Conservation (phyloP, 176 grass and related monocot species). For the Dendrocalamus sinicus region DNA sequence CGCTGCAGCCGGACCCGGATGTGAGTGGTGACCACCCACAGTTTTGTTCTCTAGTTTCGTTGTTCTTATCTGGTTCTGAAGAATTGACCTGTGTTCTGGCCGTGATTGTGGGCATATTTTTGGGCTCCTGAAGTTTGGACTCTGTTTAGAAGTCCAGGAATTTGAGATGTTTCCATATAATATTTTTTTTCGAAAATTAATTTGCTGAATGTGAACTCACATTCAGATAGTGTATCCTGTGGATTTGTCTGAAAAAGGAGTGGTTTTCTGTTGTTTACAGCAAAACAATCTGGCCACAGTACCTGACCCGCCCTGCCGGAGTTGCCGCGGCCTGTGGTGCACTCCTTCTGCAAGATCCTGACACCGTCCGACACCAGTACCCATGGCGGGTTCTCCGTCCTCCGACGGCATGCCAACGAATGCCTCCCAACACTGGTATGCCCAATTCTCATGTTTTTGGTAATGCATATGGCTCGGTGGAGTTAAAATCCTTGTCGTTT, state of each 20-base stretch:
- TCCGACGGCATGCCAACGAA: slow-evolving; percentile 86
- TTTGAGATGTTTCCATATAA: not conserved
- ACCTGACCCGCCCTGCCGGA: slow-evolving; percentile 56
- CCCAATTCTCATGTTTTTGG: slow-evolving; percentile 27
- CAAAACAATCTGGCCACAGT: slow-evolving; percentile 54
- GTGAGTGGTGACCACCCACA: slow-evolving; percentile 54
- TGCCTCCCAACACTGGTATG: slow-evolving; percentile 88
- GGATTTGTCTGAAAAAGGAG: slow-evolving; percentile 19
- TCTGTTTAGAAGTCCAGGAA: slow-evolving; percentile 21
- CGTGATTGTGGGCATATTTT: not conserved
- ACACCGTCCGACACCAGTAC: slow-evolving; percentile 98
- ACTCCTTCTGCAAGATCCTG: slow-evolving; percentile 98
- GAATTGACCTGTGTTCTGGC: not conserved
- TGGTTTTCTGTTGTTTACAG: slow-evolving; percentile 40
- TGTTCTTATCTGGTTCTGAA: not conserved
- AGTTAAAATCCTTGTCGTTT: slow-evolving; percentile 8
- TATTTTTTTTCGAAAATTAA: not conserved
- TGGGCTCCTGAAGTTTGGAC: not conserved
- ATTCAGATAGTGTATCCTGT: not conserved
- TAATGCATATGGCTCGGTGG: not conserved
- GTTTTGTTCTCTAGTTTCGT: not conserved
- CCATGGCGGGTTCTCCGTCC: slow-evolving; percentile 94
- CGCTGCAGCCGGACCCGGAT: slow-evolving; percentile 70
- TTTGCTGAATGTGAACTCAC: slow-evolving; percentile 1
- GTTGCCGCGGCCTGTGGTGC: slow-evolving; percentile 68